Evolutionary conservation across 495 filamentous ascomycete species (phyloP).

Genomic region (Elasticomyces elasticus): DNA sequence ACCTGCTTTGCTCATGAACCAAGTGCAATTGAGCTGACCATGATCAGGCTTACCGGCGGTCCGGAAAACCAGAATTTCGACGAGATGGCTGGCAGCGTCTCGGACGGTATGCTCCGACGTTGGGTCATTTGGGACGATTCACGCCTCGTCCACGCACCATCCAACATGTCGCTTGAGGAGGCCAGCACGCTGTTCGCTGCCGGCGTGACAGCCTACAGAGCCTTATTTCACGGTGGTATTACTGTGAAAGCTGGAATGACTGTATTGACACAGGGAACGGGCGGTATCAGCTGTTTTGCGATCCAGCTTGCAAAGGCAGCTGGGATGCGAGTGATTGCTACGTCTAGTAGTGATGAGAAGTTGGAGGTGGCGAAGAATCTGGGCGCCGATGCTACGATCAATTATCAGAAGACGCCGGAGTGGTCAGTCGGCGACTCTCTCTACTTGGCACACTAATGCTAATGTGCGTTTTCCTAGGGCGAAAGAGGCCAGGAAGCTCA

Average conservation of each 20-base stretch:
- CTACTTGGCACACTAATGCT: neutral
- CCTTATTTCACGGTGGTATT: constrained; percentile 22
- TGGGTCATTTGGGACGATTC: constrained; percentile 19
- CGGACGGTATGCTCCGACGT: constrained; percentile 15
- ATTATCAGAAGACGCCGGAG: constrained; percentile 35
- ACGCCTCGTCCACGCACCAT: constrained; percentile 21
- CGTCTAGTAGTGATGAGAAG: constrained; percentile 37
- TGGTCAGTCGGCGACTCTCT: constrained; percentile 32
- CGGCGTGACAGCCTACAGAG: constrained; percentile 34
- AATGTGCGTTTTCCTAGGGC: neutral
- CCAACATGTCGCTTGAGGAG: constrained; percentile 26
- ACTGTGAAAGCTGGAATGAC: constrained; percentile 24
- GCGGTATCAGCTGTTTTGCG: constrained; percentile 23
- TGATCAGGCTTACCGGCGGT: neutral
- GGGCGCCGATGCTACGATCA: constrained; percentile 37
- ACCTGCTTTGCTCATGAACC: constrained; percentile 9
- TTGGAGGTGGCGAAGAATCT: constrained; percentile 32
- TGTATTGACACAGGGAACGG: constrained; percentile 24
- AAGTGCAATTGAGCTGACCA: neutral
- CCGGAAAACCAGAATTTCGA: neutral
- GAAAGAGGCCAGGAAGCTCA: constrained; percentile 23
- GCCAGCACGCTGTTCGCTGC: constrained; percentile 29
- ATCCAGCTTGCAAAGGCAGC: constrained; percentile 21
- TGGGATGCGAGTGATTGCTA: constrained; percentile 36
- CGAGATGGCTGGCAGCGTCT: constrained; percentile 7